phyloP scores from a whole-genome alignment of 2,329 filamentous ascomycete genomes.

The Penicillium sp. region DNA sequence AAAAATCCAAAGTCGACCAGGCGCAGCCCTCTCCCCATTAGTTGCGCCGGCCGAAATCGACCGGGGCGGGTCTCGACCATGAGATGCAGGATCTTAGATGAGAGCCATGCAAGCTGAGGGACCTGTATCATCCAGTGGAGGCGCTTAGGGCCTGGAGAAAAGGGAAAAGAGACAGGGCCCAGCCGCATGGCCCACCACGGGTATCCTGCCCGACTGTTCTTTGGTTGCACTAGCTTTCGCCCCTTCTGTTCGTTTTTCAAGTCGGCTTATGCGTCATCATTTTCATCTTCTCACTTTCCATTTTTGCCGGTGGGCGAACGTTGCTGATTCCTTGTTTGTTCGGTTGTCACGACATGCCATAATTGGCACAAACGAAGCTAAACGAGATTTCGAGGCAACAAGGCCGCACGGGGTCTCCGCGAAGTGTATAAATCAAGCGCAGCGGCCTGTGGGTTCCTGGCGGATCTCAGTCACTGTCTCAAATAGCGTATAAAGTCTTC shows the following conservation, averaged over 20 bases:
- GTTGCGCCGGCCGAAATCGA: slow-evolving; percentile 18
- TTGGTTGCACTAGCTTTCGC: slow-evolving; percentile 16
- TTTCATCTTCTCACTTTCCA: slow-evolving; percentile 12
- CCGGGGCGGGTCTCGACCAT: slow-evolving; percentile 22
- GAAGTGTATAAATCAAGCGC: slow-evolving; percentile 24
- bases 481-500: slow-evolving; percentile 16
- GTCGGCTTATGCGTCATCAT: slow-evolving; percentile 20
- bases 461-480: slow-evolving; percentile 17
- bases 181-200: slow-evolving; percentile 28
- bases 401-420: slow-evolving; percentile 16
- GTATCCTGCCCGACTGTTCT: slow-evolving; percentile 21
- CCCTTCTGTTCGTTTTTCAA: slow-evolving; percentile 14
- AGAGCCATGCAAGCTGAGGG: slow-evolving; percentile 8
- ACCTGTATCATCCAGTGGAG: slow-evolving; percentile 3
- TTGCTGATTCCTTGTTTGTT: slow-evolving; percentile 17
- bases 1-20: slow-evolving; percentile 7
- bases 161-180: slow-evolving; percentile 11
- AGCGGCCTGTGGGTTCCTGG: slow-evolving; percentile 4
- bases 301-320: slow-evolving; percentile 21
- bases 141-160: slow-evolving; percentile 6
- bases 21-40: slow-evolving; percentile 7
- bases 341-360: slow-evolving; percentile 3
- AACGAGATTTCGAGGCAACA: slow-evolving; percentile 13
- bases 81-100: slow-evolving; percentile 18
- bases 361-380: slow-evolving; percentile 19